Percentiles rank a stretch among this genome's conserved stretches.
Conservation (phyloP, 73 alveolate species). For the Paramecium pentaurelia region DNA sequence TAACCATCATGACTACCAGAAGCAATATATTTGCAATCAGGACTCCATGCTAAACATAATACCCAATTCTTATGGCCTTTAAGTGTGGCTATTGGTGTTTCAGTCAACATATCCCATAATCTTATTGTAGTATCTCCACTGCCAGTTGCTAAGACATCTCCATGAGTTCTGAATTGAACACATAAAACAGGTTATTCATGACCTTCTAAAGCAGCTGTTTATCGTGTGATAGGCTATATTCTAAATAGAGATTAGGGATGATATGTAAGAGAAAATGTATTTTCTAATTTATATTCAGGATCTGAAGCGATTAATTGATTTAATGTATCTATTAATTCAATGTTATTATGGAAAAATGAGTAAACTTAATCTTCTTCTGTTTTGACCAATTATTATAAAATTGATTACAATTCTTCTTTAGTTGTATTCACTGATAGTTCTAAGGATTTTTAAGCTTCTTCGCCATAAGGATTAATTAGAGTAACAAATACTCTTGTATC, state of each 20-base stretch:
- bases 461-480: conserved; percentile 24
- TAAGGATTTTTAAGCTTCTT: background rate
- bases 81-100: conserved; percentile 89
- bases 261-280: conserved; percentile 74
- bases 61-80: conserved; percentile 94
- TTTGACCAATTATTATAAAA: background rate
- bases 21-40: conserved; percentile 83
- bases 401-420: conserved; percentile 37
- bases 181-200: conserved; percentile 94
- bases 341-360: conserved; percentile 40
- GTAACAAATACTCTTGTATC: conserved; percentile 7
- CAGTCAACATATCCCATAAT: conserved; percentile 98
- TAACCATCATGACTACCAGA: conserved; percentile 91
- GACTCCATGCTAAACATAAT: conserved; percentile 80
- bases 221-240: conserved; percentile 98
- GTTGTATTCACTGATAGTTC: conserved; percentile 40
- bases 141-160: conserved; percentile 91
- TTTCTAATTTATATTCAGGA: conserved; percentile 31
- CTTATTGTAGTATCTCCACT: conserved; percentile 99
- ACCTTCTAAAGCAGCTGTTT: conserved; percentile 97
- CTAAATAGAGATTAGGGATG: conserved; percentile 98
- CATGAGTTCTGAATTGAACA: conserved; percentile 82
- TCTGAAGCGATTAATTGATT: background rate
- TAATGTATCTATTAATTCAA: conserved; percentile 30
- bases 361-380: conserved; percentile 55